These are phyloP conservation scores for Bretziella fagacearum DNA, from an alignment of 2,329 filamentous ascomycete species.

Conservation along the genomic window DNA sequence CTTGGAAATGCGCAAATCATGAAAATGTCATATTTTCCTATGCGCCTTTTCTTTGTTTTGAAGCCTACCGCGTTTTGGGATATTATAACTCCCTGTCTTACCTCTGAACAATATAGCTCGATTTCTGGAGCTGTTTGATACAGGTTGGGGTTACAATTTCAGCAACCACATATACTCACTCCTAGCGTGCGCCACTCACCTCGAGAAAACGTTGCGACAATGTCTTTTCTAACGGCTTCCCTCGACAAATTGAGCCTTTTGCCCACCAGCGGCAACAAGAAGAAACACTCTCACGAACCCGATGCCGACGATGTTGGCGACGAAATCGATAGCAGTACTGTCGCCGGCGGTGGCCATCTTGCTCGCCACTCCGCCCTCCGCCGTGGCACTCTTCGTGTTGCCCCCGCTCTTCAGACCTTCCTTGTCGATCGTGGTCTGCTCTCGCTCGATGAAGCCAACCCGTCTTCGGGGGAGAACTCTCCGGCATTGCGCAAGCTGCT, in stretches of 20 bases:
- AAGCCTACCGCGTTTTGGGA: too few relatives aligned
- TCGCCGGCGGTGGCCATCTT: constrained; percentile 44
- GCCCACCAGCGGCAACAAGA: too few relatives aligned
- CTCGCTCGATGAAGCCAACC: constrained; percentile 28
- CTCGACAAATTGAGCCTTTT: constrained; percentile 14
- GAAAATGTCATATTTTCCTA: too few relatives aligned
- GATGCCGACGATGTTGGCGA: constrained; percentile 38
- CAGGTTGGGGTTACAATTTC: too few relatives aligned
- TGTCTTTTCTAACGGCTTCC: constrained; percentile 15
- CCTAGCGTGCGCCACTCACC: too few relatives aligned
- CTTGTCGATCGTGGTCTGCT: constrained; percentile 37
- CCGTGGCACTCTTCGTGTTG: constrained; percentile 40
- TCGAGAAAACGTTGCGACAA: background rate
- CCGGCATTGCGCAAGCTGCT: constrained; percentile 34
- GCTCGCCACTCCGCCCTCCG: constrained; percentile 29
- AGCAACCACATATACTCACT: too few relatives aligned
- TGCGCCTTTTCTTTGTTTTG: too few relatives aligned
- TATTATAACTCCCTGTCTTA: too few relatives aligned
- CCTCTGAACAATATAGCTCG: too few relatives aligned
- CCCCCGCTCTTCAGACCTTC: constrained; percentile 38
- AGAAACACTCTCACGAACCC: constrained; percentile 17
- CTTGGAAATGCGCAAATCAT: too few relatives aligned
- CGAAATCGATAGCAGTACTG: constrained; percentile 30
- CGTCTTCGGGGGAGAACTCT: constrained; percentile 29
- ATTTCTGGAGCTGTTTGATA: too few relatives aligned